Percentiles rank a stretch among this genome's conserved stretches.
Evolutionary conservation across 2,329 filamentous ascomycete genomes (phyloP).

Genomic region (Colletotrichum orbiculare): DNA sequence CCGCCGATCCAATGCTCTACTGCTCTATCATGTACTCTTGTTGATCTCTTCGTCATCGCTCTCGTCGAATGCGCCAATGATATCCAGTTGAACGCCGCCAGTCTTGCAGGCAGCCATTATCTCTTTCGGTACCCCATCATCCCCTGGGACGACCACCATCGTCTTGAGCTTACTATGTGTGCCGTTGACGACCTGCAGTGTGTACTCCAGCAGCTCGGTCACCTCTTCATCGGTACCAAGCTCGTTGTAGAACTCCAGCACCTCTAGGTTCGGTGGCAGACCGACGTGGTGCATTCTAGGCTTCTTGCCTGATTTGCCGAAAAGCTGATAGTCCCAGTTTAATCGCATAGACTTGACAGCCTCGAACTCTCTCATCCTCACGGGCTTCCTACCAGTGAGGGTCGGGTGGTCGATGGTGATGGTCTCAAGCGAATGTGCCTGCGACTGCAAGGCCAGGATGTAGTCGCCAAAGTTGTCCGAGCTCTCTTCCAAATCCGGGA

Average conservation of each 20-base stretch:
- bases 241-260: conserved; percentile 57
- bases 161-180: conserved; percentile 45
- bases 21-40: neutral
- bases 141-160: conserved; percentile 51
- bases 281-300: conserved; percentile 59
- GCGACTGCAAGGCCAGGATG: conserved; percentile 55
- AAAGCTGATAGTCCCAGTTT: conserved; percentile 61
- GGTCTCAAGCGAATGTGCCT: conserved; percentile 54
- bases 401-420: conserved; percentile 58
- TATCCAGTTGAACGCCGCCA: conserved; percentile 46
- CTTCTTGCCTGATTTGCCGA: conserved; percentile 56
- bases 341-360: conserved; percentile 53
- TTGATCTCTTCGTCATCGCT: conserved; percentile 9
- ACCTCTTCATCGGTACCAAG: conserved; percentile 60
- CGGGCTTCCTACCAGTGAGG: conserved; percentile 51
- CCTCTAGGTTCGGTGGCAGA: conserved; percentile 57
- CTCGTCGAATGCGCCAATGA: conserved; percentile 44
- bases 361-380: conserved; percentile 57
- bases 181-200: conserved; percentile 50
- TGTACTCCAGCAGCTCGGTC: conserved; percentile 55
- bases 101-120: conserved; percentile 49
- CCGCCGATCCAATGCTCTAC: neutral
- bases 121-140: conserved; percentile 47
- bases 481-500: conserved; percentile 57
- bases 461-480: conserved; percentile 60